Percentiles rank a stretch among this genome's conserved stretches.
These are phyloP conservation scores for Chaetomium fimeti DNA, from an alignment of 495 filamentous ascomycete genomes.

Conservation along the genomic window DNA sequence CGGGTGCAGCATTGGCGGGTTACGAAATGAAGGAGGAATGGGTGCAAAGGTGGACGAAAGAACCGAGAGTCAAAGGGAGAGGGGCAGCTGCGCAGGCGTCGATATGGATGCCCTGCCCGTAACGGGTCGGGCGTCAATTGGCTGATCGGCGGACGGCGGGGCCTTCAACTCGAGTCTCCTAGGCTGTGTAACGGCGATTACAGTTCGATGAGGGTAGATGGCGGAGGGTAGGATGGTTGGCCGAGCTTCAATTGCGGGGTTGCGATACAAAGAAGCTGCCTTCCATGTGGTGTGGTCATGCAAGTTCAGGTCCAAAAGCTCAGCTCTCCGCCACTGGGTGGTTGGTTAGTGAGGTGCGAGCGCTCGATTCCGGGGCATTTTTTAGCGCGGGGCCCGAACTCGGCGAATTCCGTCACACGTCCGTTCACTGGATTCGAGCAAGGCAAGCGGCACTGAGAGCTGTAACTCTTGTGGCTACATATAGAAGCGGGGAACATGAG, in stretches of 20 bases:
- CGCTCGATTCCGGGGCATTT: background rate
- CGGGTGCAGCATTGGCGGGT: conserved; percentile 3
- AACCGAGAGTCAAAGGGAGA: background rate
- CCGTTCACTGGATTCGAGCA: background rate
- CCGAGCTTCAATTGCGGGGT: conserved; percentile 39
- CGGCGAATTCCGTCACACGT: background rate
- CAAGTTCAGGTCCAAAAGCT: conserved; percentile 11
- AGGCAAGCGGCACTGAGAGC: background rate
- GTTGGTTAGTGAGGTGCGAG: background rate
- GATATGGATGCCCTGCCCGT: conserved; percentile 18
- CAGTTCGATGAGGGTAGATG: background rate
- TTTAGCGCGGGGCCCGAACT: conserved; percentile 13
- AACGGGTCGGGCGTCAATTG: conserved; percentile 29
- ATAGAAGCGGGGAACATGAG: background rate
- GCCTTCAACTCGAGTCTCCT: conserved; percentile 5
- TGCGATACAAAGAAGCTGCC: conserved; percentile 33
- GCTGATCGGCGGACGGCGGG: conserved; percentile 25
- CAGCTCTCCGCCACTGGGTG: conserved; percentile 18
- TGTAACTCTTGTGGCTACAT: background rate
- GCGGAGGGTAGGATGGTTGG: conserved; percentile 27
- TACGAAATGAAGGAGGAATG: conserved; percentile 1
- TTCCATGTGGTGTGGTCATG: conserved; percentile 10
- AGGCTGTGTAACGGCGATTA: conserved; percentile 22
- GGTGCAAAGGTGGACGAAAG: conserved; percentile 2
- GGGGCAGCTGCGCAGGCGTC: conserved; percentile 11